Percentiles rank a stretch among this genome's conserved stretches.
Evolutionary conservation across 140 eudicot genomes (phyloP).

Genomic region (Anethum foeniculum): DNA sequence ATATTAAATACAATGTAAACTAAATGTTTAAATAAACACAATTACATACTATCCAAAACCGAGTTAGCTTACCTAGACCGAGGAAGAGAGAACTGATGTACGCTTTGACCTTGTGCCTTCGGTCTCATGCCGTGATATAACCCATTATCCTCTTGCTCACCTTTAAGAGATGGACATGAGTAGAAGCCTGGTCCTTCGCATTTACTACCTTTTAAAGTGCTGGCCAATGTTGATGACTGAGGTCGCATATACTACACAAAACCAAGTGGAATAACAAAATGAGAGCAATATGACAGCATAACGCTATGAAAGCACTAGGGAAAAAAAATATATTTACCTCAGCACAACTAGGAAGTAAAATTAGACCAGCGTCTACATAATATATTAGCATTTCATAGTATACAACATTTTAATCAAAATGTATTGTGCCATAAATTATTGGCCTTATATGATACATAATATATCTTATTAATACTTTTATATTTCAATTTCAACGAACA

Average conservation of each 20-base stretch:
- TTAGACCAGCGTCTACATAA: not conserved
- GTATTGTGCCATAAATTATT: not conserved
- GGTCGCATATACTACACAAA: slow-evolving; percentile 32
- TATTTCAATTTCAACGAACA: not conserved
- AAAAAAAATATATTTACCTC: not conserved
- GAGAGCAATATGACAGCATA: not conserved
- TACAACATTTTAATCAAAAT: not conserved
- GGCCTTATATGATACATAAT: not conserved
- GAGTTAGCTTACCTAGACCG: slow-evolving; percentile 31
- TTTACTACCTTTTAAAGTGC: slow-evolving; percentile 27
- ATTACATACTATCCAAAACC: not conserved
- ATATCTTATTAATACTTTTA: not conserved
- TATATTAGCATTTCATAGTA: not conserved
- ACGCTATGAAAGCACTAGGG: not conserved
- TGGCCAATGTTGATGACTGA: slow-evolving; percentile 23
- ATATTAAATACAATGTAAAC: not conserved
- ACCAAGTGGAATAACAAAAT: slow-evolving; percentile 8
- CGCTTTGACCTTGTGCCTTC: slow-evolving; percentile 23
- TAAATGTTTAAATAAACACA: not conserved
- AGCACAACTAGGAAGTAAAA: not conserved
- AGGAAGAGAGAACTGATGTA: slow-evolving; percentile 48
- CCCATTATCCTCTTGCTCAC: slow-evolving; percentile 28
- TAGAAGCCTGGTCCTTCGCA: slow-evolving; percentile 18
- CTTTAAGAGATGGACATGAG: slow-evolving; percentile 18
- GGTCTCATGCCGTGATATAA: slow-evolving; percentile 20